These are phyloP conservation scores for Aspergillus heteromorphus DNA, from an alignment of 495 filamentous ascomycete species.

Conservation along the genomic window DNA sequence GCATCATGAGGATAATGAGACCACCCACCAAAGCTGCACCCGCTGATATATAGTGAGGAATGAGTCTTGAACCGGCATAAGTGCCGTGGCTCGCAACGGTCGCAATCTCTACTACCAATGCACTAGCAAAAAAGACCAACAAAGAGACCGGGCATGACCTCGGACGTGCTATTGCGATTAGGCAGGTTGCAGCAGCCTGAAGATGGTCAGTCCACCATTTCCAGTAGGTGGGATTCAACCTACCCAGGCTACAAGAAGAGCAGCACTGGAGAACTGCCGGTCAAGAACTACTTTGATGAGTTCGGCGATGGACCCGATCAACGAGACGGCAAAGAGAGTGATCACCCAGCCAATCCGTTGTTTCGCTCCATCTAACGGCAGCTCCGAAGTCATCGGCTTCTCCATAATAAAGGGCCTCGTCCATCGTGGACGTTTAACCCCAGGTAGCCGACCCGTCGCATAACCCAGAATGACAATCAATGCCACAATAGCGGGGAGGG, in stretches of 20 bases:
- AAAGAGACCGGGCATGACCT: constrained; percentile 34
- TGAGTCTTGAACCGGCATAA: constrained; percentile 21
- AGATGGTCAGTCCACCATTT: background rate
- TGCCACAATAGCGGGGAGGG: constrained; percentile 38
- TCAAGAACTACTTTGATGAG: constrained; percentile 34
- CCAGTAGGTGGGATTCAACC: constrained; percentile 4
- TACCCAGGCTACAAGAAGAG: constrained; percentile 46
- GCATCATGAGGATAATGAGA: constrained; percentile 61
- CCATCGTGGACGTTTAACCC: constrained; percentile 44
- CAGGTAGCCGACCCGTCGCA: constrained; percentile 20
- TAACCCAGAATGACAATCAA: constrained; percentile 34
- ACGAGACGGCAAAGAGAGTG: constrained; percentile 36
- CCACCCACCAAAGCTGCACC: constrained; percentile 39
- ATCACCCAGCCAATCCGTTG: constrained; percentile 28
- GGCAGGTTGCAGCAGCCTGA: constrained; percentile 37
- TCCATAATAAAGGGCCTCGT: constrained; percentile 41
- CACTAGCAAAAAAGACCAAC: constrained; percentile 26
- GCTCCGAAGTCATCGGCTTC: constrained; percentile 29
- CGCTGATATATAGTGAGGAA: constrained; percentile 37
- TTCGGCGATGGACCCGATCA: constrained; percentile 37
- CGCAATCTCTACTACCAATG: constrained; percentile 36
- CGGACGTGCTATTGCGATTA: constrained; percentile 47
- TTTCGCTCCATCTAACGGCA: constrained; percentile 20
- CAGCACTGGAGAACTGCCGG: constrained; percentile 15
- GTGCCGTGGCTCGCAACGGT: constrained; percentile 25